Base-by-base conservation (phyloP, 2,329 filamentous ascomycete species). In the Colletotrichum tabaci region DNA sequence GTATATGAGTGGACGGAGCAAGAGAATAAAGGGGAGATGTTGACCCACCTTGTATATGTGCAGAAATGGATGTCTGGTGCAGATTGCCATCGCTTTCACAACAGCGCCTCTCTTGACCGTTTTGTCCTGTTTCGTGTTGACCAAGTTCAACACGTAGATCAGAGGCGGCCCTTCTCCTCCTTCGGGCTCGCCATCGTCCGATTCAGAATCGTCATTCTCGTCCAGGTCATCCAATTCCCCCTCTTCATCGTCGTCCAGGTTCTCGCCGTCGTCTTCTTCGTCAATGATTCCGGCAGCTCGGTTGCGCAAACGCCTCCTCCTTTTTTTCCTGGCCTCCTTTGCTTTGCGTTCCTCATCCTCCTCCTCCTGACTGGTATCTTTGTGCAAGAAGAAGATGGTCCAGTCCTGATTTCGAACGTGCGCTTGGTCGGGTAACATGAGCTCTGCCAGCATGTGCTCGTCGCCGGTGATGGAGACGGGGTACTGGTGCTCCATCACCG, bases 301-400 rank as follows among this genome's bases (percentile, higher is more conserved):
- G 62, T 90, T 87, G 58, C 83, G 87, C 74, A 85, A 86, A 71
- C 85, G 85, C 74, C 84, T 86, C 67, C 89, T 86, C 78, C 83
- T 82, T 75, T 82, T 84, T 66, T 80, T 86, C 76, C 87, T 84
- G 75, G 87, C 85, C 77, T 87, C 84, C 74, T 88, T 91, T 49
- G 86, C 86, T 66, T 84, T 86, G 72, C 86, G 86, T 76, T 94
- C 92, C 67, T 91, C 89, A 40, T 95, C 93, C 72, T 97, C 95
- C 68, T 96, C 93, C 71, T 94, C 92, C 61, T 92, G 91, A 72
- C 91, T 95, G 4, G 92, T 94, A 80, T 99, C 96, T 81, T 98
- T 98, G 84, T 99, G 96, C 67, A 99, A 82, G 80, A 99, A 99
- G 85, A 99, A 99, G 66, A 98, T 98, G 52, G 96, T 99, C 96